Percentiles rank a stretch among this genome's conserved stretches.
Evolutionary conservation across 257 asterid genomes (phyloP).

Genomic region (Salvia miltiorrhiza): DNA sequence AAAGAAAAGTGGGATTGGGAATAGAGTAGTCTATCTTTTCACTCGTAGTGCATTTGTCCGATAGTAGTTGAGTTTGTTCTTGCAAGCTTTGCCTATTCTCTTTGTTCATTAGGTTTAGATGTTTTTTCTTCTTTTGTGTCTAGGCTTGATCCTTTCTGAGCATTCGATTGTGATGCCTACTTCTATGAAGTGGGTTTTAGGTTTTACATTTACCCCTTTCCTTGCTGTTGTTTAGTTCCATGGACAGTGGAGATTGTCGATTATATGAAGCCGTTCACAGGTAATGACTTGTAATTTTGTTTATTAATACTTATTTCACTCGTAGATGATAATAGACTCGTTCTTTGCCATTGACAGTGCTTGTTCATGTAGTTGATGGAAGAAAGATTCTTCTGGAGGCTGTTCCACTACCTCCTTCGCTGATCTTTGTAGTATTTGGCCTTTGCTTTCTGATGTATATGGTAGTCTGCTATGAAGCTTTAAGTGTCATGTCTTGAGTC

Average conservation of each 20-base stretch:
- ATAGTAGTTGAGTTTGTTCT: slow-evolving; percentile 24
- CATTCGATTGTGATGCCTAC: slow-evolving; percentile 15
- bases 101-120: slow-evolving; percentile 18
- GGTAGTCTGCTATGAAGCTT: slow-evolving; percentile 10
- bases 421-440: slow-evolving; percentile 19
- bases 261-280: slow-evolving; percentile 41
- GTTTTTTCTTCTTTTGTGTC: slow-evolving; percentile 20
- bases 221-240: slow-evolving; percentile 20
- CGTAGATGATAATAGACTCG: background rate
- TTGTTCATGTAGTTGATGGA: slow-evolving; percentile 22
- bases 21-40: slow-evolving; percentile 34
- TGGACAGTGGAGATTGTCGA: slow-evolving; percentile 46
- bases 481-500: background rate
- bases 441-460: slow-evolving; percentile 9
- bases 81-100: slow-evolving; percentile 18
- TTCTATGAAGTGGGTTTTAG: slow-evolving; percentile 17
- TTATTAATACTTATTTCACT: background rate
- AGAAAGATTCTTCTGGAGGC: slow-evolving; percentile 29
- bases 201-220: background rate
- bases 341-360: slow-evolving; percentile 25
- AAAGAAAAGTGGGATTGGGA: slow-evolving; percentile 56
- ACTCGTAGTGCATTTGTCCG: slow-evolving; percentile 18
- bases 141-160: slow-evolving; percentile 22
- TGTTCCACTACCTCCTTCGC: slow-evolving; percentile 9
- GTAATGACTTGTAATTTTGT: background rate